phyloP scores from a whole-genome alignment of 2,329 filamentous ascomycete genomes.

The Lomentospora prolificans region DNA sequence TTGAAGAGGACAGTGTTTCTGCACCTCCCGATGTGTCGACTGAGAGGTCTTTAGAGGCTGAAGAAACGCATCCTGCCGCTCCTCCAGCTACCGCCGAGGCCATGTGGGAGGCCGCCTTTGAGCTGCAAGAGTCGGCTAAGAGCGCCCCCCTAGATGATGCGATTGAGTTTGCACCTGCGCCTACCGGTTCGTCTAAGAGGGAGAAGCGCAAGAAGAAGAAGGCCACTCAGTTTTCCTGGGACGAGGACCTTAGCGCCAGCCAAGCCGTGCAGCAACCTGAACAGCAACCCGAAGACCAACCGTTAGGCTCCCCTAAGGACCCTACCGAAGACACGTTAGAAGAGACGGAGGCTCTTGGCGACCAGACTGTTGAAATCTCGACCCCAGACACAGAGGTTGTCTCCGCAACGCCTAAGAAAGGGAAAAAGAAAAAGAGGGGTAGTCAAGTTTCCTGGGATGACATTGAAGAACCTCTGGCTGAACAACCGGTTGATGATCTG shows the following conservation, averaged over 20 bases:
- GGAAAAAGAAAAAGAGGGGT: constrained; percentile 14
- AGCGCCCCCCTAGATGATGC: background rate
- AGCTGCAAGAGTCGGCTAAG: background rate
- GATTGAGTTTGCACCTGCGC: background rate
- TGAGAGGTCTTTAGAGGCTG: background rate
- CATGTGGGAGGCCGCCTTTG: background rate
- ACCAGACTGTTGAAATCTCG: constrained; percentile 5
- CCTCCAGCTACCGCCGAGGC: background rate
- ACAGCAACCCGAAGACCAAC: constrained; percentile 2
- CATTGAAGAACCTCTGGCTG: background rate
- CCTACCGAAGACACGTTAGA: constrained; percentile 8
- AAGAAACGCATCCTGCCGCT: constrained; percentile 1
- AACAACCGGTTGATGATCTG: constrained; percentile 3
- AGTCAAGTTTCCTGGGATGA: constrained; percentile 2
- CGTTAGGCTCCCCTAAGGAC: constrained; percentile 9
- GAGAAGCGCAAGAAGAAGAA: constrained; percentile 17
- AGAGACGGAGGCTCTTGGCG: constrained; percentile 7
- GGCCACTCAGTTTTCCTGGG: constrained; percentile 5
- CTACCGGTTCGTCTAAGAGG: constrained; percentile 10
- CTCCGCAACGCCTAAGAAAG: constrained; percentile 17
- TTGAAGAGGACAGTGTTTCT: background rate
- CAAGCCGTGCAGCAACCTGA: background rate
- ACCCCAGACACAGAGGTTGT: constrained; percentile 9
- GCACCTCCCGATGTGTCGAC: background rate
- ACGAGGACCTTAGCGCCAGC: background rate